Base-by-base conservation (phyloP, 2,329 filamentous ascomycete species). In the Trichoderma gracile region DNA sequence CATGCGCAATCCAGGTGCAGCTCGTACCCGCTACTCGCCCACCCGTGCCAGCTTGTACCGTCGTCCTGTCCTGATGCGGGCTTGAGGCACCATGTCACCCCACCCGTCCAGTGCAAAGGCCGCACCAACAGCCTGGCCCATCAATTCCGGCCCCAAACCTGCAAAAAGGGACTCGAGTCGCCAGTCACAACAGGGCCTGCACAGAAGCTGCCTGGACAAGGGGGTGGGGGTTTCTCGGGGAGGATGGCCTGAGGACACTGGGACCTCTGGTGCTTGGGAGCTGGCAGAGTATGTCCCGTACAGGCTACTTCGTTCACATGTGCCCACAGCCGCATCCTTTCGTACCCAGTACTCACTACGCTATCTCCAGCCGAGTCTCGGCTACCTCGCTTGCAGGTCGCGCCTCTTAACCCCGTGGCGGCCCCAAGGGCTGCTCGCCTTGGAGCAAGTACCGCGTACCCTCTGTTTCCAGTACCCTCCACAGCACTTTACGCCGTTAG, bases 91-190 rank as follows among this genome's bases (percentile, higher is more conserved):
- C 33, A 14, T 30, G 14, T 14, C 40, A 46, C 40, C 54, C 43
- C 27, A 43, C 54, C 54, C 54, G 30, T 38, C 33, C 47, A 45
- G 23, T 19, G 53, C 38, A 5, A 30, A 3, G 46, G 23, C 30
- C 25, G 23, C 23, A 42, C 42, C 40, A 45, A 27, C 8, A 17
- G 52, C 15, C 33, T 30, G 40, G 25, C 42, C 55, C 55, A 58
- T 19, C 55, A 58, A 46, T 47, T 58, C 55, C 55, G 55, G 55
- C 25, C 27, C 40, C 25, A 30, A 57, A 33, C 43, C 54, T 46
- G 47, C n/a, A 50, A 38, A 53, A 38, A 19, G 42, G 42, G 25
- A 33, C 54, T 21, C n/a, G 27, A 15, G 54, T 14, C 40, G 27
- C 40, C 42, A 4, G 25, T 38, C 33, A 14, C 33, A 43, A 15